A percentile compares a stretch with the other conserved stretches of the same genome.
Conservation (phyloP, 164 flowering plant species). For the Umbellularia californica region DNA sequence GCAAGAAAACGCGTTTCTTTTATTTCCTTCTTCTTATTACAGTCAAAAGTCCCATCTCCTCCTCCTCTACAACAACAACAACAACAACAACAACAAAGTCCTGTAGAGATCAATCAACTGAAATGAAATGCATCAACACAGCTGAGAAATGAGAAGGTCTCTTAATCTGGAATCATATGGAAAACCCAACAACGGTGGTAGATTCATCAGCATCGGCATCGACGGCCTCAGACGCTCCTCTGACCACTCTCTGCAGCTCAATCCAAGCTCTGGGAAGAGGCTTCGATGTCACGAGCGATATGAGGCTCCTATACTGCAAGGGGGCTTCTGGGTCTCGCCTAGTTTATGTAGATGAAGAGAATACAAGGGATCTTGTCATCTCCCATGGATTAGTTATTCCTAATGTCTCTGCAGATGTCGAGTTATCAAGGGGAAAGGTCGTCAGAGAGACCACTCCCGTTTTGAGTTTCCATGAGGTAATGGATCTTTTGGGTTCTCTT, state of each 20-base stretch:
- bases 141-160: slow-evolving; percentile 5
- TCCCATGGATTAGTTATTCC: slow-evolving; percentile 41
- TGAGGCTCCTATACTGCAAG: slow-evolving; percentile 86
- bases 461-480: slow-evolving; percentile 71
- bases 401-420: slow-evolving; percentile 62
- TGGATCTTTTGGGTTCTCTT: neutral
- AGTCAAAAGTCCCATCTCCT: slow-evolving; percentile 9
- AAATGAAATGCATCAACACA: slow-evolving; percentile 2
- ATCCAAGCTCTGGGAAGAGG: slow-evolving; percentile 93
- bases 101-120: too few relatives aligned
- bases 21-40: neutral
- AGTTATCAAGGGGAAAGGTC: slow-evolving; percentile 34
- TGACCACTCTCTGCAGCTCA: slow-evolving; percentile 62
- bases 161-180: slow-evolving; percentile 4
- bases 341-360: slow-evolving; percentile 55
- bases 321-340: slow-evolving; percentile 78
- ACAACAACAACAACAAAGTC: too few relatives aligned
- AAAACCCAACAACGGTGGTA: neutral
- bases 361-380: slow-evolving; percentile 47
- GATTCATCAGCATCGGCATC: slow-evolving; percentile 2
- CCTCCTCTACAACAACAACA: neutral
- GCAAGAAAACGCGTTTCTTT: slow-evolving; percentile 9
- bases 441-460: slow-evolving; percentile 42
- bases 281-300: slow-evolving; percentile 89
- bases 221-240: slow-evolving; percentile 26